Evolutionary conservation across 2,329 filamentous ascomycete genomes (phyloP).

Genomic region (Mycosphaerella arachidis): DNA sequence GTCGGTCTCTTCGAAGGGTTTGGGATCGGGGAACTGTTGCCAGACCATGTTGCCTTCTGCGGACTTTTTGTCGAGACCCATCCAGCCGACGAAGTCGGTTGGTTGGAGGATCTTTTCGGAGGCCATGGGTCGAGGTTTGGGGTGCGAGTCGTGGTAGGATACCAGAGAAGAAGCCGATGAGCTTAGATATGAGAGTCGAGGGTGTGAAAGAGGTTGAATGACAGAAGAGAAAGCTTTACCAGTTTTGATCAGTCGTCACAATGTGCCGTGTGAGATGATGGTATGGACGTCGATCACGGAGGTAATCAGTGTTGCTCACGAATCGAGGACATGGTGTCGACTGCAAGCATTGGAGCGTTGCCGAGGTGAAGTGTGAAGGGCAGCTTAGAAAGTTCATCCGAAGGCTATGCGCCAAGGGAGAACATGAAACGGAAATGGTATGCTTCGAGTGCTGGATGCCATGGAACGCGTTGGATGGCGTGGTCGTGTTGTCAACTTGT

Average conservation of each 20-base stretch:
- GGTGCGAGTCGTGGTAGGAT: neutral
- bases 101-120: constrained; percentile 25
- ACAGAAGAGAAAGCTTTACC: neutral
- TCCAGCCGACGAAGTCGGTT: constrained; percentile 56
- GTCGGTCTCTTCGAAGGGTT: constrained; percentile 38
- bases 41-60: constrained; percentile 53
- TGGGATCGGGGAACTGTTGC: constrained; percentile 40
- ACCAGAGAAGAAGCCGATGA: neutral
- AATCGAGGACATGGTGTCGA: neutral
- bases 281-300: too few relatives aligned
- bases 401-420: too few relatives aligned
- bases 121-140: neutral
- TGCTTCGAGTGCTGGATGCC: too few relatives aligned
- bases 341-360: neutral
- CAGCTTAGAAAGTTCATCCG: too few relatives aligned
- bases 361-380: neutral
- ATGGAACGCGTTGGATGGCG: too few relatives aligned
- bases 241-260: neutral
- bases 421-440: neutral
- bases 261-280: too few relatives aligned
- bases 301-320: neutral
- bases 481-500: too few relatives aligned
- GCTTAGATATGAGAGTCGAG: neutral
- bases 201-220: neutral
- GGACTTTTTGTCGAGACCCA: constrained; percentile 48